Evolutionary conservation across 768 basidiomycete genomes (phyloP), one percentile per base, ranked within the genome.

Genomic region (Xerocomellus chrysenteron): DNA sequence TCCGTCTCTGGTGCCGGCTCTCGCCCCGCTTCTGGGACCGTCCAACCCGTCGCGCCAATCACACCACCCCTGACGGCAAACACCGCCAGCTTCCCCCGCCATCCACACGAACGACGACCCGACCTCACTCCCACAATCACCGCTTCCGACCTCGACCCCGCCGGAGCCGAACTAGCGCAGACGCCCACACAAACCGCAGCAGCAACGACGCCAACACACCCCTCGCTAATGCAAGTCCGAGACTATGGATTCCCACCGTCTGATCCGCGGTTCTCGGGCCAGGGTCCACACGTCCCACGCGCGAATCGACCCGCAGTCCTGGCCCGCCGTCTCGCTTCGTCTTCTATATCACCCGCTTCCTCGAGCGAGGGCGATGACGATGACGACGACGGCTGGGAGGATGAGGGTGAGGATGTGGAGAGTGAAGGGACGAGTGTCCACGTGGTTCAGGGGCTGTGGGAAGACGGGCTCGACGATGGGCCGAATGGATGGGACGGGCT

Each of bases 241-340:
- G 81, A 83, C 63, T 83, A 74, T 59, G 81, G 74, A 12, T 83
- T 74, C 59, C 58, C 74, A 21, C 52, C 63, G 3, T 47, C 68
- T 6, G 82, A 82, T 66, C 70, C 65, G 16, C 76, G 81, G 8
- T 80, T 81, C 63, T 59, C 65, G 7, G 80, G 80, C 10, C 58
- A 59, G 2, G 81, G 80, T 12, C 63, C 74, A 12, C 66, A 76
- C 44, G 74, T 72, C 11, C 80, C 80, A 10, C 70, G 73, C 4
- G 61, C 70, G 3, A 78, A 75, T 46, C 73, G 74, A 26, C 69
- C 70, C n/a, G 55, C 68, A 0, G 24, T 66, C 14, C 66, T 69
- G 16, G 64, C 67, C 2, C 64, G 69, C 13, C 70, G 73, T 9
- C 65, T 75, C 4, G 62, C 65, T 4, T 19, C 67, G 8, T 58